phyloP scores from a whole-genome alignment of 1,284 basidiomycete genomes.

The Hemileia vastatrix region DNA sequence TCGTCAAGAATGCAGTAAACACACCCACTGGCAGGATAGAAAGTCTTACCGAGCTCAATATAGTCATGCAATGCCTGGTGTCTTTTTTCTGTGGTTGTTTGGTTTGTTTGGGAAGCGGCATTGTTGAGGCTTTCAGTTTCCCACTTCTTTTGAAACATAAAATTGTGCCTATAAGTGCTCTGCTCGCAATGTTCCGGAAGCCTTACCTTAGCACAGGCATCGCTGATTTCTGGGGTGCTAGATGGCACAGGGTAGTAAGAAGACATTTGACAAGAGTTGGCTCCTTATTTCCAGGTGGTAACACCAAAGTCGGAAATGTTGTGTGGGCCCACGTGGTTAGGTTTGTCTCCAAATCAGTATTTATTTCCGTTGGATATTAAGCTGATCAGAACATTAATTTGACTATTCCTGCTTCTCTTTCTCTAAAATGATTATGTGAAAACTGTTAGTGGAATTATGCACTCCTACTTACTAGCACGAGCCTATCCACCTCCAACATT shows the following conservation, averaged over 20 bases:
- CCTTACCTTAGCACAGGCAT: neutral
- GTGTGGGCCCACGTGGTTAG: conserved; percentile 5
- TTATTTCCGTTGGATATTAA: too few relatives aligned
- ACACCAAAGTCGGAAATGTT: neutral
- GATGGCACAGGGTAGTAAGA: neutral
- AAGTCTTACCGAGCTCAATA: neutral
- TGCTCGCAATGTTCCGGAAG: neutral
- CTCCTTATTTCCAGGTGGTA: neutral
- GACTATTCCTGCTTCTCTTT: too few relatives aligned
- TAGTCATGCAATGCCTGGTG: neutral
- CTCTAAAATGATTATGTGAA: too few relatives aligned
- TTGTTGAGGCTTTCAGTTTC: neutral
- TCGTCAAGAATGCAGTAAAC: neutral
- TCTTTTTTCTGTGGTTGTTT: conserved; percentile 2
- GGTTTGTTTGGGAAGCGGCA: neutral
- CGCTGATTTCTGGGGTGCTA: conserved; percentile 1
- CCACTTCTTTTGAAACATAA: neutral
- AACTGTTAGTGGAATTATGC: conserved; percentile 6
- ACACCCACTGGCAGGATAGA: neutral
- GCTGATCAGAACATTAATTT: too few relatives aligned
- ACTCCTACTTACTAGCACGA: conserved; percentile 2
- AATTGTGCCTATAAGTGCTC: neutral
- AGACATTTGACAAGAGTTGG: neutral
- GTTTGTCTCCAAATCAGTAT: too few relatives aligned
- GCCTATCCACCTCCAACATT: neutral